phyloP scores from a whole-genome alignment of 768 basidiomycete genomes.

The Hortiboletus campestris region DNA sequence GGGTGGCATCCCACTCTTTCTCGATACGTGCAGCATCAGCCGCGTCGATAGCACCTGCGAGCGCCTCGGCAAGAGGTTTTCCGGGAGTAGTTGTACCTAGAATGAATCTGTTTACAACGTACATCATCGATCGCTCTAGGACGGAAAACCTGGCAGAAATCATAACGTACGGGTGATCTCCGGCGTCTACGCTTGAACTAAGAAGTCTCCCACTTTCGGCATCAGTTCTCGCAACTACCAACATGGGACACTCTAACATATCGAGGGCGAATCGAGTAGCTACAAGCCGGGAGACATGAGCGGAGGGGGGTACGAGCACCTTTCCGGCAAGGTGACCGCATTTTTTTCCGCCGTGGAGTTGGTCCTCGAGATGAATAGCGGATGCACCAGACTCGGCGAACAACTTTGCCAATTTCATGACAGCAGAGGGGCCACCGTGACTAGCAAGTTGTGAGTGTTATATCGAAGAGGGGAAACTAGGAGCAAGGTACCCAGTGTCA shows the following conservation, averaged over 20 bases:
- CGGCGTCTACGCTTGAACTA: conserved; percentile 76
- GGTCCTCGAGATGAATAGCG: conserved; percentile 91
- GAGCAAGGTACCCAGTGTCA: conserved; percentile 75
- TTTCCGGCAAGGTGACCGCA: conserved; percentile 92
- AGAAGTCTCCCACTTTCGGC: conserved; percentile 85
- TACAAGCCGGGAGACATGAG: conserved; percentile 81
- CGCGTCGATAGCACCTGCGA: conserved; percentile 64
- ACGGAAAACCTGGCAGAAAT: conserved; percentile 9
- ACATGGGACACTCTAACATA: conserved; percentile 82
- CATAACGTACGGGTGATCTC: conserved; percentile 61
- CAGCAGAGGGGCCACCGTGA: conserved; percentile 88
- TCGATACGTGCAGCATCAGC: conserved; percentile 73
- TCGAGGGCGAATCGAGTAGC: conserved; percentile 90
- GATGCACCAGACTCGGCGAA: conserved; percentile 95
- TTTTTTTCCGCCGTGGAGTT: conserved; percentile 94
- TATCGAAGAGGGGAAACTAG: neutral
- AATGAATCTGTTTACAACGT: conserved; percentile 49
- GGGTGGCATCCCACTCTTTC: conserved; percentile 65
- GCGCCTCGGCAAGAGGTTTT: conserved; percentile 61
- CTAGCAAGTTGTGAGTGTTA: conserved; percentile 38
- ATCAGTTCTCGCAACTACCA: conserved; percentile 90
- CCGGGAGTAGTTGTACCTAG: conserved; percentile 54
- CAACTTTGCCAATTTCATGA: conserved; percentile 92
- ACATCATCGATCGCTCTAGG: conserved; percentile 7
- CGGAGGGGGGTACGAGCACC: conserved; percentile 87